Evolutionary conservation across 2,329 filamentous ascomycete genomes (phyloP).

Genomic region (Zalaria obscura): DNA sequence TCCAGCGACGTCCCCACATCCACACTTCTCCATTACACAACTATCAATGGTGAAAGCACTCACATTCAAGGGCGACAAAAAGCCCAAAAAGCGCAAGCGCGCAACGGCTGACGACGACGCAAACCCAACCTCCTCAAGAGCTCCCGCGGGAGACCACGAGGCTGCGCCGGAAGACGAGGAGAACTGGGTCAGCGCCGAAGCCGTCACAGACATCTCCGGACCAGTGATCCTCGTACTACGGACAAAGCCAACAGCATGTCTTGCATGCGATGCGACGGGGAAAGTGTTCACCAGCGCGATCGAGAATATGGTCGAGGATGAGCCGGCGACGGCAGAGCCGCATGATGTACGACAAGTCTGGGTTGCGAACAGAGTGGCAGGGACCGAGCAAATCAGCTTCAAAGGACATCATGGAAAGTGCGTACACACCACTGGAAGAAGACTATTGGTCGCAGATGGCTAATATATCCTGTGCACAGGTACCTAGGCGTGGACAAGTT

Average conservation of each 20-base stretch:
- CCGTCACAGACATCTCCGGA: conserved; percentile 58
- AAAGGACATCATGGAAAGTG: conserved; percentile 82
- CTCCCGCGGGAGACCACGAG: conserved; percentile 15
- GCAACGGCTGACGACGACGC: conserved; percentile 31
- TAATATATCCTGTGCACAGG: conserved; percentile 26
- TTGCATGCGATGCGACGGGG: conserved; percentile 76
- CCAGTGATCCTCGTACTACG: conserved; percentile 74
- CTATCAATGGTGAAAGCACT: conserved; percentile 70
- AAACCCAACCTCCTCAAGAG: conserved; percentile 12
- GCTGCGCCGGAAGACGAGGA: conserved; percentile 48
- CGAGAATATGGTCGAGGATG: conserved; percentile 77
- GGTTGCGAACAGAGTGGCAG: conserved; percentile 72
- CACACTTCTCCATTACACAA: no score
- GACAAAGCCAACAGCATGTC: conserved; percentile 54
- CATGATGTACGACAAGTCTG: conserved; percentile 94
- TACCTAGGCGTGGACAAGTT: conserved; percentile 79
- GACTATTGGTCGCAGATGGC: no score
- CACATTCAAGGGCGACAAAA: conserved; percentile 94
- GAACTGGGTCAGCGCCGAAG: conserved; percentile 81
- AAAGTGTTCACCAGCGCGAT: conserved; percentile 70
- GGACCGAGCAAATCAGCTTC: conserved; percentile 66
- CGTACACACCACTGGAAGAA: not conserved
- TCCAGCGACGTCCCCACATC: no score
- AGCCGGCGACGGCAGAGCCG: conserved; percentile 76
- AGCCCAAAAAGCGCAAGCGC: conserved; percentile 81